Evolutionary conservation across 345 rosid genomes (phyloP).

Genomic region (Iberis pinnata): DNA sequence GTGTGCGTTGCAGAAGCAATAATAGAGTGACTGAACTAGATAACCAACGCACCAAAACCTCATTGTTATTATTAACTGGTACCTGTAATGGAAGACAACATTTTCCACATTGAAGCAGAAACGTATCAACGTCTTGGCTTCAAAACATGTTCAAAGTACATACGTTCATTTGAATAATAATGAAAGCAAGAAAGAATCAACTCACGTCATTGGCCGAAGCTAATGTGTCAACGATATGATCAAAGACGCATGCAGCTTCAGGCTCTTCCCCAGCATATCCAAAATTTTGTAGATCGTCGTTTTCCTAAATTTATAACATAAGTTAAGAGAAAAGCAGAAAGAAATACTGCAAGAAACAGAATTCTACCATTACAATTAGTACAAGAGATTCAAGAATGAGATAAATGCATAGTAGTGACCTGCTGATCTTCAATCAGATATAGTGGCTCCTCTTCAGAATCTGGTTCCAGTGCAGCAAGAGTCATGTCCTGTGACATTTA

Average conservation of each 20-base stretch:
- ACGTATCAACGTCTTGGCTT: background rate
- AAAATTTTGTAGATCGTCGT: conserved; percentile 81
- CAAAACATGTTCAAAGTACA: background rate
- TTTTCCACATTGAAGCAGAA: conserved; percentile 8
- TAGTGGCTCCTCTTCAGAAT: conserved; percentile 96
- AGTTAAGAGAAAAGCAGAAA: conserved; percentile 7
- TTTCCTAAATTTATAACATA: conserved; percentile 50
- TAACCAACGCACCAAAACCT: conserved; percentile 80
- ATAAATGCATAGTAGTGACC: too few species aligned
- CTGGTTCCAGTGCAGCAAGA: conserved; percentile 72
- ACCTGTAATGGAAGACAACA: conserved; percentile 46
- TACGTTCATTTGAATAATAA: too few species aligned
- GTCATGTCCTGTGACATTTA: conserved; percentile 48
- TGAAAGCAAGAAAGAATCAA: conserved; percentile 10
- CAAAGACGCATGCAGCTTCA: conserved; percentile 95
- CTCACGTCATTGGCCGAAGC: conserved; percentile 80
- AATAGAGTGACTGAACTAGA: conserved; percentile 86
- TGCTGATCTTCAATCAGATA: conserved; percentile 93
- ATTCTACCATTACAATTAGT: conserved; percentile 1
- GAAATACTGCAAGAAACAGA: too few species aligned
- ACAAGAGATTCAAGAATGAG: background rate
- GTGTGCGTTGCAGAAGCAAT: conserved; percentile 87
- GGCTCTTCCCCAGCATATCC: conserved; percentile 90
- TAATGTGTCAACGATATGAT: conserved; percentile 88
- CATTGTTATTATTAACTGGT: conserved; percentile 81